These are phyloP conservation scores for Inonotus hispidus DNA, from an alignment of 1,284 basidiomycete genomes.

Conservation along the genomic window DNA sequence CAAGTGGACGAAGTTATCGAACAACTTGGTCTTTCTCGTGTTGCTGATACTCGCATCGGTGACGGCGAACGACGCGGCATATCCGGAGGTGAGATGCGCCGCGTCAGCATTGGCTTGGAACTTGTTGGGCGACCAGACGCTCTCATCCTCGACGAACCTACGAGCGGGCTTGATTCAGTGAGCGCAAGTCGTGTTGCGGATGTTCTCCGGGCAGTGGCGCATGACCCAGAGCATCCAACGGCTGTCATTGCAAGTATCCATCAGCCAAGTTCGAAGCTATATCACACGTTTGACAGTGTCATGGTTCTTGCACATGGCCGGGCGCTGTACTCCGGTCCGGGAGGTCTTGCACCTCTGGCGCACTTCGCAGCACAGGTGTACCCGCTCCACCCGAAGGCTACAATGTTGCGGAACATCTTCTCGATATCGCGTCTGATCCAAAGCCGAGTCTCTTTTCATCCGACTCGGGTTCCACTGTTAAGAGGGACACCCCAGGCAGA, in stretches of 20 bases:
- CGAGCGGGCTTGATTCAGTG: slow-evolving; percentile 80
- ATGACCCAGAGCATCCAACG: slow-evolving; percentile 61
- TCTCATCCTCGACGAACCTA: slow-evolving; percentile 80
- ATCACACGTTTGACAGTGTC: slow-evolving; percentile 79
- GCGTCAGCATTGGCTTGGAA: slow-evolving; percentile 81
- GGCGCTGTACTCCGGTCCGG: slow-evolving; percentile 76
- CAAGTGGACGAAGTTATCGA: slow-evolving; percentile 66
- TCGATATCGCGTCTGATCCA: slow-evolving; percentile 76
- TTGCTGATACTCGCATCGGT: slow-evolving; percentile 76
- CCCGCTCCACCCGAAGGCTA: slow-evolving; percentile 60
- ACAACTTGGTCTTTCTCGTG: slow-evolving; percentile 67
- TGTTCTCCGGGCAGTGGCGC: slow-evolving; percentile 70
- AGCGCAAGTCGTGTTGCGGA: slow-evolving; percentile 76
- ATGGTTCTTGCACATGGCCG: slow-evolving; percentile 74
- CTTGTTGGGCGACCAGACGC: slow-evolving; percentile 78
- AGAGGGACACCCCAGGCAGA: neutral
- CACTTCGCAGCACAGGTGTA: slow-evolving; percentile 48
- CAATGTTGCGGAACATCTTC: slow-evolving; percentile 85
- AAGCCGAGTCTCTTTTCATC: slow-evolving; percentile 38
- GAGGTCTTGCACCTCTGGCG: slow-evolving; percentile 57
- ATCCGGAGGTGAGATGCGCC: slow-evolving; percentile 80
- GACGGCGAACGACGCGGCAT: slow-evolving; percentile 76
- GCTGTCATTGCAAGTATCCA: slow-evolving; percentile 86
- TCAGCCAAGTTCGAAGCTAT: slow-evolving; percentile 82
- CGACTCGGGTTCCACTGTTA: neutral